Conservation (phyloP, 2,329 filamentous ascomycete genomes). For the Nigrospora oryzae region DNA sequence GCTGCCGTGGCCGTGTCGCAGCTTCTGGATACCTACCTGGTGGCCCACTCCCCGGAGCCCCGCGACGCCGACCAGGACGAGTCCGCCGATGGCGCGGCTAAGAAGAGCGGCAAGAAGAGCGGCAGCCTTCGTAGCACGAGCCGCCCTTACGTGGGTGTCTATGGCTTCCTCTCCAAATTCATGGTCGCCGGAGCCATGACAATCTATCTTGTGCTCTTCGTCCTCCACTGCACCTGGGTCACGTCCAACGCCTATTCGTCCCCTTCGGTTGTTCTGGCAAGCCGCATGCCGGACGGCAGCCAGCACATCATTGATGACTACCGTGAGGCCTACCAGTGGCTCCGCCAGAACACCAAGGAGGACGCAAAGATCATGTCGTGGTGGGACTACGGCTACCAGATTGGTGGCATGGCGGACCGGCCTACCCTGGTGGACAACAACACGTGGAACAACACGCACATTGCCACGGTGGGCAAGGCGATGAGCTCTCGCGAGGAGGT, state of each 20-base stretch:
- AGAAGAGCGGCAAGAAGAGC: conserved; percentile 40
- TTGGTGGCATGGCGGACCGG: conserved; percentile 97
- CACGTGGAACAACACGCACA: conserved; percentile 99
- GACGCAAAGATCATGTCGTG: conserved; percentile 99
- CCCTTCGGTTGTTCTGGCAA: conserved; percentile 91
- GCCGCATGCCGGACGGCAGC: conserved; percentile 83
- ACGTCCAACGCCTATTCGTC: conserved; percentile 99
- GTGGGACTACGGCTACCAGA: conserved; percentile 99
- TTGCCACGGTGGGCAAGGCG: conserved; percentile 96
- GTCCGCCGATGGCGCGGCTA: conserved; percentile 41
- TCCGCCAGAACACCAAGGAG: conserved; percentile 89
- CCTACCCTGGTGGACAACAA: conserved; percentile 98
- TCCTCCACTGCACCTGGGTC: conserved; percentile 98
- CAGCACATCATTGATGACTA: conserved; percentile 99
- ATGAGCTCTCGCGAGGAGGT: conserved; percentile 98
- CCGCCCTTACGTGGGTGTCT: conserved; percentile 74
- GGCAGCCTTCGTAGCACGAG: conserved; percentile 60
- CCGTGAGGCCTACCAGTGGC: conserved; percentile 98
- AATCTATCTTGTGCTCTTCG: conserved; percentile 83
- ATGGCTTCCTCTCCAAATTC: conserved; percentile 69
- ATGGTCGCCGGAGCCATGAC: conserved; percentile 66
- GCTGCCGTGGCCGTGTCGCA: conserved; percentile 82
- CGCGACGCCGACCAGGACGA: conserved; percentile 34
- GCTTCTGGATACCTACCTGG: conserved; percentile 80
- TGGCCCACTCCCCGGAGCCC: conserved; percentile 51